Base-by-base conservation (phyloP, 1,284 basidiomycete species). In the Golubevia sp. region DNA sequence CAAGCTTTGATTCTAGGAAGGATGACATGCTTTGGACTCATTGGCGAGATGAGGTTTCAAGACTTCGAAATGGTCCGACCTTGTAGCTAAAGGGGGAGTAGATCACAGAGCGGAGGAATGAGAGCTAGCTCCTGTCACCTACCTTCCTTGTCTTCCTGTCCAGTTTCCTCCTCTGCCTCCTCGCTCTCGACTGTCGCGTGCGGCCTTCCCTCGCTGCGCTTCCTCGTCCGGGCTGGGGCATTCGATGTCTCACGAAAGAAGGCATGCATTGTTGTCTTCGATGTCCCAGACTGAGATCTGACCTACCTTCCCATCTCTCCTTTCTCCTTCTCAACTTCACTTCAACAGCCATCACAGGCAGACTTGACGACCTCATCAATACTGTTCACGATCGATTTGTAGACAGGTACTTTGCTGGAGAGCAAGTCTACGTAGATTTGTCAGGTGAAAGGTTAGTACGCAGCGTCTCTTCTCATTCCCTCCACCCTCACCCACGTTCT, bases 331-430 rank as follows among this genome's bases (percentile, higher is more conserved):
- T 24, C 25, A n/a, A 15, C 55, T 34, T 15, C 30, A n/a, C 27
- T 15, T 49, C 73, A 71, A 49, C 84, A 97, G 94, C 94, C 89
- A 91, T 97, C 71, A 92, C 97, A 84, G 94, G 95, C 50, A 91
- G 96, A 67, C 87, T 99, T 62, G 96, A 98, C 85, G 91, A 92
- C 75, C 88, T 99, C 18, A 93, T 96, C 3, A 96, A 99, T 84
- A 90, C 90, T 57, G 91, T 97, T 49, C 97, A 90, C 81, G 96
- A 98, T 71, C 90, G 96, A 51, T 97, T 94, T 87, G 93, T 94
- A 76, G 91, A 97, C 85, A 89, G 96, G 44, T 99, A 94, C 86
- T 99, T 94, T 83, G 86, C 88, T 55, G 90, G 90, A 69, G 96
- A 99, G 85, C 58, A 63, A 7, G 70, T 83, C 26, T 77, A 80